phyloP scores from a whole-genome alignment of 257 asterid genomes.

The Henckelia pumila region DNA sequence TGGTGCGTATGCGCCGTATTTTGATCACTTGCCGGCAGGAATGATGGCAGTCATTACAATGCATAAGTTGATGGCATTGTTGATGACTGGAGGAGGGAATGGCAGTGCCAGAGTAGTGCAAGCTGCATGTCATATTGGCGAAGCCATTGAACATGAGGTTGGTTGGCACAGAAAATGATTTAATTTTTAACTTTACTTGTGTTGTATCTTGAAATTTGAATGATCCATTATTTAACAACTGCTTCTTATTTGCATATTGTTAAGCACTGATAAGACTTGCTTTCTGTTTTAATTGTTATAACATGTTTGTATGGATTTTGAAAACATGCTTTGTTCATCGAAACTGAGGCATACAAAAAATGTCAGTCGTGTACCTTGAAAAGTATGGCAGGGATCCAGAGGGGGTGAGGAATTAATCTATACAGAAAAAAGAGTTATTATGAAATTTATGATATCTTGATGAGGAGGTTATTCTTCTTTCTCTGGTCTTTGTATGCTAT shows the following conservation, averaged over 20 bases:
- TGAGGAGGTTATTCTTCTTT: neutral
- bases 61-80: constrained; percentile 87
- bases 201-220: neutral
- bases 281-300: no score
- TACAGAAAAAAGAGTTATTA: neutral
- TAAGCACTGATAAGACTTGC: constrained; percentile 11
- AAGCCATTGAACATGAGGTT: constrained; percentile 95
- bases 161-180: constrained; percentile 18
- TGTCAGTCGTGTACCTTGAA: no score
- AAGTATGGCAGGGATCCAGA: neutral
- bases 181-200: neutral
- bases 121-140: constrained; percentile 76
- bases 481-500: neutral
- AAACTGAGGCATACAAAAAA: no score
- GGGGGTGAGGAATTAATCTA: neutral
- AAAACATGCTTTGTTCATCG: no score
- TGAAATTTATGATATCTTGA: neutral
- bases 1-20: constrained; percentile 49
- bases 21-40: constrained; percentile 78
- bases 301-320: no score
- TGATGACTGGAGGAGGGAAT: constrained; percentile 79
- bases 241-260: neutral
- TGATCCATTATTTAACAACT: neutral
- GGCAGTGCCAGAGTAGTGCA: constrained; percentile 79
- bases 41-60: constrained; percentile 96